Conservation (phyloP, 1,284 basidiomycete species). For the Calocybe gambosa region DNA sequence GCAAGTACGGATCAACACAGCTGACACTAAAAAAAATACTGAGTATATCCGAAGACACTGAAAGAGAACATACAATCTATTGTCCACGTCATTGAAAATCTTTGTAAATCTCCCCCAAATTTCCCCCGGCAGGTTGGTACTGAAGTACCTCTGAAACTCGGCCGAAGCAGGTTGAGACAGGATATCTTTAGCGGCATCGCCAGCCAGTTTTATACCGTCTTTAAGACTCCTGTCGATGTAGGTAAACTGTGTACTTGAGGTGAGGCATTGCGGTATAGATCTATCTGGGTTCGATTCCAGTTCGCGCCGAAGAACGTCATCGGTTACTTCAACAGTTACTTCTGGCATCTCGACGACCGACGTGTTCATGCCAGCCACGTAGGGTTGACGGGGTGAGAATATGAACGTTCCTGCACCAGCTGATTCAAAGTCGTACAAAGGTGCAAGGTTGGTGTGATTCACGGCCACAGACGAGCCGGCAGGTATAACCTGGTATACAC, state of each 20-base stretch:
- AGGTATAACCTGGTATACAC: constrained; percentile 7
- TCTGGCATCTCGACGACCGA: neutral
- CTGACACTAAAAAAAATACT: constrained; percentile 1
- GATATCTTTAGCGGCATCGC: constrained; percentile 3
- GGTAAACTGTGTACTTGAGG: neutral
- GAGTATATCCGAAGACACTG: neutral
- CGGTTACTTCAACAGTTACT: constrained; percentile 2
- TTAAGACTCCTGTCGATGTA: neutral
- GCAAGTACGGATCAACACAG: neutral
- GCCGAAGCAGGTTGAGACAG: constrained; percentile 2
- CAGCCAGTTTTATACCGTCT: constrained; percentile 1
- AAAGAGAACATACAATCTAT: constrained; percentile 1
- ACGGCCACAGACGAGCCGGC: constrained; percentile 6
- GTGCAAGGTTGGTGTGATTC: constrained; percentile 8
- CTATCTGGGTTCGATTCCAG: neutral
- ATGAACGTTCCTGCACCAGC: constrained; percentile 6
- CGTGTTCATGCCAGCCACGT: neutral
- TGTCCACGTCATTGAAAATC: constrained; percentile 3
- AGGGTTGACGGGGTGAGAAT: constrained; percentile 1
- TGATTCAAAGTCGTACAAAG: constrained; percentile 8
- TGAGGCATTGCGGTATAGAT: neutral
- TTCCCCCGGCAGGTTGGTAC: neutral
- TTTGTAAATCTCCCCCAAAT: constrained; percentile 2
- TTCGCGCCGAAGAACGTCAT: constrained; percentile 3
- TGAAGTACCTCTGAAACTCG: constrained; percentile 7